Percentiles rank a stretch among this genome's conserved stretches.
These are phyloP conservation scores for Colletotrichum neosansevieriae DNA, from an alignment of 2,329 filamentous ascomycete species.

Conservation along the genomic window DNA sequence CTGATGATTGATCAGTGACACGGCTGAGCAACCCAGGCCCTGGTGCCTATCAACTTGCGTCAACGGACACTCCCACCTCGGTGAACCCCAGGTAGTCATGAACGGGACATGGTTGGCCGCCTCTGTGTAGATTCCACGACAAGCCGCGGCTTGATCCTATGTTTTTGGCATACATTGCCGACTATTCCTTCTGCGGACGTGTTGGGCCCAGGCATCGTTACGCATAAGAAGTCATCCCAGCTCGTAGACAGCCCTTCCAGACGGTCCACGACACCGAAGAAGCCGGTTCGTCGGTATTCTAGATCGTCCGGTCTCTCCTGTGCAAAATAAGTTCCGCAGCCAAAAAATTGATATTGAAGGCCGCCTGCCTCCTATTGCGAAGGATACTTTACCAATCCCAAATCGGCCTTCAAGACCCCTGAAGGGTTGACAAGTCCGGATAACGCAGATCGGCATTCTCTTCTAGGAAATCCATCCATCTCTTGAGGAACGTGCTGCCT, in stretches of 20 bases:
- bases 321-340: conserved; percentile 22
- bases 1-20: conserved; percentile 39
- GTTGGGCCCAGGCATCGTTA: conserved; percentile 21
- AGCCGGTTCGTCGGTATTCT: conserved; percentile 29
- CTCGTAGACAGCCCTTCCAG: conserved; percentile 18
- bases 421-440: conserved; percentile 71
- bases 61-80: conserved; percentile 33
- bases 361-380: not conserved
- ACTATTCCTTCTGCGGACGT: conserved; percentile 23
- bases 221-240: conserved; percentile 37
- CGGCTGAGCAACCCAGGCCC: conserved; percentile 30
- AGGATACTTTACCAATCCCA: conserved; percentile 13
- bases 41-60: conserved; percentile 34
- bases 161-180: conserved; percentile 17
- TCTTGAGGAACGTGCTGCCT: conserved; percentile 86
- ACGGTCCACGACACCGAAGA: conserved; percentile 21
- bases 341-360: conserved; percentile 28
- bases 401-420: conserved; percentile 31
- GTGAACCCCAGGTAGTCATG: conserved; percentile 12
- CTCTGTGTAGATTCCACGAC: conserved; percentile 33
- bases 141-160: conserved; percentile 8
- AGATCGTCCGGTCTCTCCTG: conserved; percentile 36
- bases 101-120: conserved; percentile 15
- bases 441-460: conserved; percentile 92
- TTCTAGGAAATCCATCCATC: conserved; percentile 93